These are phyloP conservation scores for Ploettnerulaceae sp. DNA, from an alignment of 2,329 filamentous ascomycete genomes.

Conservation along the genomic window DNA sequence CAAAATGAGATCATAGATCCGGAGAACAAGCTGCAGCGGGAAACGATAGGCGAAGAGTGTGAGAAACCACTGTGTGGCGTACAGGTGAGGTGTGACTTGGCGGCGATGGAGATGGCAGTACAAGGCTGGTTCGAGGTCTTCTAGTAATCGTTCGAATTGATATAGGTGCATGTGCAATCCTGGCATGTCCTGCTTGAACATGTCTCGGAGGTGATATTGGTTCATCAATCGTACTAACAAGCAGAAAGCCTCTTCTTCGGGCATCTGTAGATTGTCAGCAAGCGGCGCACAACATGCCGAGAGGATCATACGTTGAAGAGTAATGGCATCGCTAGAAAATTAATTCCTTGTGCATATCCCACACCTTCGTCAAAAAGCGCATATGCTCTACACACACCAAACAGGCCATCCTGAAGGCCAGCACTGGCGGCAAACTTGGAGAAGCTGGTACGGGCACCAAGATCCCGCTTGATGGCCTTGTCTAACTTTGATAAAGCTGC, in stretches of 20 bases:
- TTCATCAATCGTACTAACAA: conserved; percentile 93
- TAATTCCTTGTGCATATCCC: conserved; percentile 98
- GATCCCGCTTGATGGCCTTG: conserved; percentile 83
- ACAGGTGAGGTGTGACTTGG: conserved; percentile 84
- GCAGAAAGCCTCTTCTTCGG: conserved; percentile 94
- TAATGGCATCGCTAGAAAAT: conserved; percentile 94
- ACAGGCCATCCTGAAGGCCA: conserved; percentile 87
- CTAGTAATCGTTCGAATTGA: conserved; percentile 88
- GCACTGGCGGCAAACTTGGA: conserved; percentile 92
- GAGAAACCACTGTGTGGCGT: conserved; percentile 98
- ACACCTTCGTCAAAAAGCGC: conserved; percentile 91
- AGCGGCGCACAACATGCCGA: background rate
- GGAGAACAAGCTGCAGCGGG: conserved; percentile 88
- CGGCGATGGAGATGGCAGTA: conserved; percentile 90
- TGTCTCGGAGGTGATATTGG: conserved; percentile 85
- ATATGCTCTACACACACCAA: conserved; percentile 96
- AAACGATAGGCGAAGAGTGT: conserved; percentile 98
- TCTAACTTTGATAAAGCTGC: conserved; percentile 75
- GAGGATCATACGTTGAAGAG: conserved; percentile 72
- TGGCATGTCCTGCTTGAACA: conserved; percentile 95
- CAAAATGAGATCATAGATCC: conserved; percentile 92
- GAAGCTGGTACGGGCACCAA: conserved; percentile 90
- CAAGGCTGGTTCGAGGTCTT: conserved; percentile 88
- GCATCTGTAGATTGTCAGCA: conserved; percentile 58
- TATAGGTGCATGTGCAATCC: conserved; percentile 90